Evolutionary conservation across 495 filamentous ascomycete genomes (phyloP).

Genomic region (Daldinia caldariorum): DNA sequence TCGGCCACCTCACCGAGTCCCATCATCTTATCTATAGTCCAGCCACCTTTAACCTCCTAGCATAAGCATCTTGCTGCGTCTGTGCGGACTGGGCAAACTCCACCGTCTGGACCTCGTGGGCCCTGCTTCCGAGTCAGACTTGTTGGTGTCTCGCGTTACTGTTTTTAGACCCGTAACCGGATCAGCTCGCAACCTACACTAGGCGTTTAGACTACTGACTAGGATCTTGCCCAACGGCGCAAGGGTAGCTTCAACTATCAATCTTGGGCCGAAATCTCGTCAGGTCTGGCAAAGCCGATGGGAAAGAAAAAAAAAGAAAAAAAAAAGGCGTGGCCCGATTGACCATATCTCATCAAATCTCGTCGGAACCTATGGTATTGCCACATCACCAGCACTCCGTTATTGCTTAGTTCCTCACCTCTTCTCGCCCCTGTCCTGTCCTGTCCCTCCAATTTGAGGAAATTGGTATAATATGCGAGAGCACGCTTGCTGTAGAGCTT

Average conservation of each 20-base stretch:
- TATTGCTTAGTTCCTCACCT: constrained; percentile 10
- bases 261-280: constrained; percentile 15
- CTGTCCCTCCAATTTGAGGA: constrained; percentile 52
- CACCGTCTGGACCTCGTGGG: constrained; percentile 22
- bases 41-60: constrained; percentile 13
- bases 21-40: constrained; percentile 9
- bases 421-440: constrained; percentile 5
- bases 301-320: constrained; percentile 7
- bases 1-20: too few species aligned
- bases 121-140: constrained; percentile 14
- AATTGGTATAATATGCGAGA: constrained; percentile 55
- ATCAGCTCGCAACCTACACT: constrained; percentile 7
- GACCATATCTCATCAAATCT: constrained; percentile 6
- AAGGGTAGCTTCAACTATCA: constrained; percentile 4
- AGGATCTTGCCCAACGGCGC: constrained; percentile 1
- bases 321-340: constrained; percentile 4
- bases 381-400: constrained; percentile 20
- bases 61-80: constrained; percentile 12
- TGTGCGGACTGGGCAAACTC: constrained; percentile 25
- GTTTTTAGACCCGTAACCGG: constrained; percentile 24
- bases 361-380: constrained; percentile 12
- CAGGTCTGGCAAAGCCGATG: constrained; percentile 9
- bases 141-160: constrained; percentile 22
- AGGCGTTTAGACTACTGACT: not conserved
- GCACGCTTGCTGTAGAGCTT: constrained; percentile 67